Conservation (phyloP, 2,329 filamentous ascomycete genomes). For the Bipolaris gigantea region DNA sequence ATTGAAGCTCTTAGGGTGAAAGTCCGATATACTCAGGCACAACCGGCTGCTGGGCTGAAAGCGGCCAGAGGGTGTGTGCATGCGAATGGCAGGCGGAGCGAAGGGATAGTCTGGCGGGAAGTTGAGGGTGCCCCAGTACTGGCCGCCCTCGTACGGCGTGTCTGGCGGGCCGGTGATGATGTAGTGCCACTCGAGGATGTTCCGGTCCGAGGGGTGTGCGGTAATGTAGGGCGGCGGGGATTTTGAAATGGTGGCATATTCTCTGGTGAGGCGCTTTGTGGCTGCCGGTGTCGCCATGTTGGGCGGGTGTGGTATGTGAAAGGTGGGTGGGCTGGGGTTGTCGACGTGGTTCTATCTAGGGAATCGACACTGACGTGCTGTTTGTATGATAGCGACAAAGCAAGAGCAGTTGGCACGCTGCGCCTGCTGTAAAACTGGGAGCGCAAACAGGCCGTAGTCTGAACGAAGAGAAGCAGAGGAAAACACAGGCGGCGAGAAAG, state of each 20-base stretch:
- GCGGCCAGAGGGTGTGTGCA: slow-evolving; percentile 95
- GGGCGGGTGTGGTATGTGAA: slow-evolving; percentile 4
- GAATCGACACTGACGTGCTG: slow-evolving; percentile 4
- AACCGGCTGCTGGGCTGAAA: slow-evolving; percentile 92
- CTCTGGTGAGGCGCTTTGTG: slow-evolving; percentile 58
- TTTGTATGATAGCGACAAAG: slow-evolving; percentile 7
- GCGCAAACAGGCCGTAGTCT: neutral
- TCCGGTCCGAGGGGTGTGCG: slow-evolving; percentile 85
- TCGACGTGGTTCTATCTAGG: neutral
- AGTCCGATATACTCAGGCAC: slow-evolving; percentile 94
- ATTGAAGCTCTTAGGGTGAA: slow-evolving; percentile 97
- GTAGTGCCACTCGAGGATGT: slow-evolving; percentile 95
- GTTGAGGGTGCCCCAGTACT: slow-evolving; percentile 97
- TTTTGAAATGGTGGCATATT: slow-evolving; percentile 66
- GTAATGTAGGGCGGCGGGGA: slow-evolving; percentile 88
- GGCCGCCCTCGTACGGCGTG: slow-evolving; percentile 90
- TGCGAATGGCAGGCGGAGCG: slow-evolving; percentile 93
- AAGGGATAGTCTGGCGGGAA: slow-evolving; percentile 98
- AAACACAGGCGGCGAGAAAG: neutral
- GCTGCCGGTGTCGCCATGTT: slow-evolving; percentile 47
- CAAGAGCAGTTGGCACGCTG: neutral
- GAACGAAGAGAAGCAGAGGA: neutral
- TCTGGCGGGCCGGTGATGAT: slow-evolving; percentile 92
- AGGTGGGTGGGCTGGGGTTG: slow-evolving; percentile 2
- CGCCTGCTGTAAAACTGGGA: neutral